phyloP scores from a whole-genome alignment of 2,329 filamentous ascomycete genomes.

The Aspergillus carbonarius region DNA sequence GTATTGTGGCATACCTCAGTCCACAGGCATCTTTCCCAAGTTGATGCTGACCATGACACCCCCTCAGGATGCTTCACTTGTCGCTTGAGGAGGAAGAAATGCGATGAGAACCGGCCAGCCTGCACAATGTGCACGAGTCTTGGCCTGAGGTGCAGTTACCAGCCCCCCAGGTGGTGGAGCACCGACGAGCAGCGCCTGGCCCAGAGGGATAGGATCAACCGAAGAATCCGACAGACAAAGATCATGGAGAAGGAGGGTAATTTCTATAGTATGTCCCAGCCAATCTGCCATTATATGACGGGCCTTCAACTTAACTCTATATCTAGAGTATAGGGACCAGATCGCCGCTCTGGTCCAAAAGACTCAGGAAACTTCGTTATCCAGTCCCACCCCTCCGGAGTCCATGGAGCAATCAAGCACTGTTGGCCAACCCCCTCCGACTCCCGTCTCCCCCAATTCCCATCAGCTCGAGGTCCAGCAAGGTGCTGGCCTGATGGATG shows the following conservation, averaged over 20 bases:
- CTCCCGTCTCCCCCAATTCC: neutral
- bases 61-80: constrained; percentile 67
- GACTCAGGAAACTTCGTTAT: neutral
- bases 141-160: constrained; percentile 87
- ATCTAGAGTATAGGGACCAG: neutral
- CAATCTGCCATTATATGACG: neutral
- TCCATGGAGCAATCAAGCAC: neutral
- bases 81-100: constrained; percentile 66
- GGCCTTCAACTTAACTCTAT: neutral
- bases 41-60: neutral
- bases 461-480: neutral
- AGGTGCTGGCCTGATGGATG: neutral
- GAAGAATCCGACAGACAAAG: constrained; percentile 95
- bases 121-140: constrained; percentile 67
- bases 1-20: neutral
- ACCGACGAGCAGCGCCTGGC: constrained; percentile 79
- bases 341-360: neutral
- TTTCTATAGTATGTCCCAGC: neutral
- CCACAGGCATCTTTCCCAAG: too few relatives aligned
- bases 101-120: constrained; percentile 61
- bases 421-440: neutral
- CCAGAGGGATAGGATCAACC: constrained; percentile 93
- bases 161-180: constrained; percentile 93
- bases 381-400: too few relatives aligned
- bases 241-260: constrained; percentile 77